phyloP scores from a whole-genome alignment of 2,329 filamentous ascomycete species.

The Hypoxylon sp. region DNA sequence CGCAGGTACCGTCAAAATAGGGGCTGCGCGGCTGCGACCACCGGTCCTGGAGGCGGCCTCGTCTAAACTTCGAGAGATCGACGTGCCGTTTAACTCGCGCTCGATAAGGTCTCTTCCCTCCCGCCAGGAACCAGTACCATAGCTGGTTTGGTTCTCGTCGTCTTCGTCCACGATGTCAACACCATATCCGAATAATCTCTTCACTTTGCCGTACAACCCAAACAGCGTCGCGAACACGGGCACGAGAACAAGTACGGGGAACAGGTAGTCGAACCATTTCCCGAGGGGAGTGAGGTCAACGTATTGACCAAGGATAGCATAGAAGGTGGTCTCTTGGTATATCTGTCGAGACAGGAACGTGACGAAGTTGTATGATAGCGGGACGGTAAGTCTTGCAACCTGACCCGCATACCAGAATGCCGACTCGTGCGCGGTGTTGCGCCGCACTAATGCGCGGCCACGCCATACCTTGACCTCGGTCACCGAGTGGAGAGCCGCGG shows the following conservation, averaged over 20 bases:
- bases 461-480: slow-evolving; percentile 98
- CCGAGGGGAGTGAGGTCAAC: slow-evolving; percentile 88
- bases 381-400: slow-evolving; percentile 91
- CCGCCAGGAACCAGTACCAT: slow-evolving; percentile 86
- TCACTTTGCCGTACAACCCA: slow-evolving; percentile 86
- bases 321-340: slow-evolving; percentile 85
- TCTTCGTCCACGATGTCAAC: slow-evolving; percentile 79
- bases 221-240: slow-evolving; percentile 89
- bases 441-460: slow-evolving; percentile 86
- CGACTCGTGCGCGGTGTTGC: slow-evolving; percentile 92
- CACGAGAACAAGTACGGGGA: slow-evolving; percentile 87
- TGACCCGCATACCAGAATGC: slow-evolving; percentile 97
- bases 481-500: slow-evolving; percentile 86
- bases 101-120: slow-evolving; percentile 93
- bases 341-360: slow-evolving; percentile 83
- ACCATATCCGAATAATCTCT: slow-evolving; percentile 81
- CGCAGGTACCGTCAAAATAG: slow-evolving; percentile 62
- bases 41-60: slow-evolving; percentile 55
- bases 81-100: slow-evolving; percentile 78
- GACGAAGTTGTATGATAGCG: slow-evolving; percentile 95
- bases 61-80: slow-evolving; percentile 63
- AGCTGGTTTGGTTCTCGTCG: slow-evolving; percentile 71
- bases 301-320: slow-evolving; percentile 82
- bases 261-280: slow-evolving; percentile 85
- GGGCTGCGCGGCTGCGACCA: slow-evolving; percentile 54